Percentiles rank a stretch among this genome's conserved stretches.
These are phyloP conservation scores for Sporothrix variecibatus DNA, from an alignment of 2,329 filamentous ascomycete species.

Conservation along the genomic window DNA sequence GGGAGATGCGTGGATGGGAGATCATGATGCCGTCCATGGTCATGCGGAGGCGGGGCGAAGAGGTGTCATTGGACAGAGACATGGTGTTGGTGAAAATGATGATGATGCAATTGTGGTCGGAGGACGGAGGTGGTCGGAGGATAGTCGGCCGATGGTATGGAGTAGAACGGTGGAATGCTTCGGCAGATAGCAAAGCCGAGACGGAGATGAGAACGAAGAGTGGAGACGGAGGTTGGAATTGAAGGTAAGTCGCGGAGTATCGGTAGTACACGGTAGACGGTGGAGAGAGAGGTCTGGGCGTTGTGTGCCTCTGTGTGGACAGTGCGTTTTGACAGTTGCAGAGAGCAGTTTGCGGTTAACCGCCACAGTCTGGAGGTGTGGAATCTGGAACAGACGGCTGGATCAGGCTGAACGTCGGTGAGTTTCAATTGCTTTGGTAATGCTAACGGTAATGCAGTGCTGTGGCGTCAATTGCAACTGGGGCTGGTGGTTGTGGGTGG, in stretches of 20 bases:
- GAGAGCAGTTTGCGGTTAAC: not conserved
- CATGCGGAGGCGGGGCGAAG: not conserved
- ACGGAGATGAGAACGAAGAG: too few species aligned
- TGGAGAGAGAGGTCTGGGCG: too few species aligned
- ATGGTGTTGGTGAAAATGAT: not conserved
- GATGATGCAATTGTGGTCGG: too few species aligned
- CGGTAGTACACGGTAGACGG: not conserved
- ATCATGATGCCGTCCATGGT: slow-evolving; percentile 15
- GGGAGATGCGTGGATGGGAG: not conserved
- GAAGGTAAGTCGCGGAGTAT: not conserved
- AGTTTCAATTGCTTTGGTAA: not conserved
- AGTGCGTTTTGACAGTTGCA: too few species aligned
- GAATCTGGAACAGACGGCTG: too few species aligned
- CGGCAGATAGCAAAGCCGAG: too few species aligned
- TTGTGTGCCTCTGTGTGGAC: too few species aligned
- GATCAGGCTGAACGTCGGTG: not conserved
- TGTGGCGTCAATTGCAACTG: not conserved
- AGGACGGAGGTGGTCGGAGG: not conserved
- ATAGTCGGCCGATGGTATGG: too few species aligned
- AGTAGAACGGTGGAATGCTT: too few species aligned
- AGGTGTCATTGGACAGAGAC: not conserved
- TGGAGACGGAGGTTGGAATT: too few species aligned
- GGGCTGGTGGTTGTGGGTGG: not conserved
- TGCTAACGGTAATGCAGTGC: not conserved
- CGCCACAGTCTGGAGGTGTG: not conserved